Base-by-base conservation (phyloP, 2,329 filamentous ascomycete genomes). In the Botrytis cinerea region DNA sequence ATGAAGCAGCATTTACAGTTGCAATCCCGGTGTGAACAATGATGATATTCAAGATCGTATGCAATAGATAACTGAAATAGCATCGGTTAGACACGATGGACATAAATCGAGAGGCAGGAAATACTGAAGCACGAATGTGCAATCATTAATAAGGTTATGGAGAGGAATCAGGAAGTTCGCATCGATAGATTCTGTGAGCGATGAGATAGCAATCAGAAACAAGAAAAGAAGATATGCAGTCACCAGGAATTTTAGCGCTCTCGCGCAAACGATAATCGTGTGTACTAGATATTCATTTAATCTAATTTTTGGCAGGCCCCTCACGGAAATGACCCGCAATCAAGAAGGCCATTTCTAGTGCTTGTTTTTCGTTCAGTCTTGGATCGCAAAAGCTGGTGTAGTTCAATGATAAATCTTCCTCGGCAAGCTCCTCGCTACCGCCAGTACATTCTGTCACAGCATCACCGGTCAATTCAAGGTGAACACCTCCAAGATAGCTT, bases 311-410 rank as follows among this genome's bases (percentile, higher is more conserved):
- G 10, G 48, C 38, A 28, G 22, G 14, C 20, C 75, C 73, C 1
- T 74, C 74, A 40, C 77, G 76, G 68, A 76, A 75, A 69, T 95
- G 93, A 8, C 94, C 94, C 0, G 96, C 96, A 66, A 99, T 91
- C 79, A 98, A 83, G 82, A 99, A 99, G 0, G 96, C 95, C 81
- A 98, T 83, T 85, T 99, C 96, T 22, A 99, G 87, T 0, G 96
- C 95, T 85, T 99, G 96, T 85, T 98, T 98, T 87, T 98, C 96
- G 81, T 99, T 99, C 77, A 99, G 84, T 38, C 96, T 85, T 8
- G 96, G 96, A 82, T 99, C 96, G 82, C 96, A 99, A 85, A 95
- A 98, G 54, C 92, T 97, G 8, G 94, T 97, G 83, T 99, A 99
- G 80, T 97, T 95, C 76, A 94, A 88, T 3, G 92, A 92, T 79